Conservation (phyloP, 129 eudicot species). For the Erigeron canadensis region DNA sequence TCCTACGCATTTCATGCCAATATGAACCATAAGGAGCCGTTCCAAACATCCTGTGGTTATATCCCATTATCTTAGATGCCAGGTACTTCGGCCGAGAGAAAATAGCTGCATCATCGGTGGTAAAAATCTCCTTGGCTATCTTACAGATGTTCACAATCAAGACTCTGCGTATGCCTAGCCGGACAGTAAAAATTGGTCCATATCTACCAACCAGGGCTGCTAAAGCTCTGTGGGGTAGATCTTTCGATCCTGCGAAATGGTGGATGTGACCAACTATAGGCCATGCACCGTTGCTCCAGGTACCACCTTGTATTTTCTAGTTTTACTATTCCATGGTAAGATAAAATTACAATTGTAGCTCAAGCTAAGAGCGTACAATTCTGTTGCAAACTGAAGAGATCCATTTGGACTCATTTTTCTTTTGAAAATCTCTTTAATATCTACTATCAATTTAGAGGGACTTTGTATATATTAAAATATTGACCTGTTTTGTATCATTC, state of each 20-base stretch:
- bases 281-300: conserved; percentile 55
- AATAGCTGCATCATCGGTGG: background rate
- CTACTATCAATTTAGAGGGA: too few species aligned
- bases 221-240: too few species aligned
- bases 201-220: too few species aligned
- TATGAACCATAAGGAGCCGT: conserved; percentile 1
- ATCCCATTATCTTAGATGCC: background rate
- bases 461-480: too few species aligned
- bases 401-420: conserved; percentile 1
- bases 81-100: conserved; percentile 2
- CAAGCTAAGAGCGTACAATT: conserved; percentile 12
- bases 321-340: conserved; percentile 11
- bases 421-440: background rate
- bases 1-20: conserved; percentile 7
- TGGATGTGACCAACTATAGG: conserved; percentile 47
- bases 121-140: background rate
- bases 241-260: background rate
- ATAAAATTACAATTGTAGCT: conserved; percentile 16
- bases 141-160: too few species aligned
- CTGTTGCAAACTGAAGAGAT: conserved; percentile 18
- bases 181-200: too few species aligned
- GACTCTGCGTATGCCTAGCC: too few species aligned
- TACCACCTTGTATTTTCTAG: conserved; percentile 2
- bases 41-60: background rate
- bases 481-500: too few species aligned